These are phyloP conservation scores for Mrakiaceae sp. DNA, from an alignment of 1,284 basidiomycete species.

Conservation along the genomic window DNA sequence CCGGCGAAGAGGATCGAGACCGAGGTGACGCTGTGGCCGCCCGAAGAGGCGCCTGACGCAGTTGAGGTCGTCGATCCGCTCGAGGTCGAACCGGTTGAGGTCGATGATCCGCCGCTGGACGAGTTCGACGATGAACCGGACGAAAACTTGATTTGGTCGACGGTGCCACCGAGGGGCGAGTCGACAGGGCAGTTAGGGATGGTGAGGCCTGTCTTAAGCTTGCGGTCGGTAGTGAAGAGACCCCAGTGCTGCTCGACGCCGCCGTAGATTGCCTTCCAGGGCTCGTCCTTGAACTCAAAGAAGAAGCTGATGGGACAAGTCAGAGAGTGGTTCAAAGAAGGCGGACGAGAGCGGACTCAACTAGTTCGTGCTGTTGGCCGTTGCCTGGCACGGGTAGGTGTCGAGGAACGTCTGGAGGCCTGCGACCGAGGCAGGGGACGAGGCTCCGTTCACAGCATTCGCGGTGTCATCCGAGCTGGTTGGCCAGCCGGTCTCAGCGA, in stretches of 20 bases:
- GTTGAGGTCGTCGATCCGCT: too few species aligned
- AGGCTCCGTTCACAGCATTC: slow-evolving; percentile 44
- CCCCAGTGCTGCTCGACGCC: slow-evolving; percentile 15
- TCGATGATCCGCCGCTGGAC: neutral
- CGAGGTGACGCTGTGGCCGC: too few species aligned
- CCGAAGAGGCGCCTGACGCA: too few species aligned
- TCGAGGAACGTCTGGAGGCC: slow-evolving; percentile 71
- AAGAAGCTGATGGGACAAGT: neutral
- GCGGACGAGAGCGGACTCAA: slow-evolving; percentile 50
- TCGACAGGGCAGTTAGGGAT: neutral
- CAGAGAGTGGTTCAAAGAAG: neutral
- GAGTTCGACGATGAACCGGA: neutral
- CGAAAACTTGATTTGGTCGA: neutral
- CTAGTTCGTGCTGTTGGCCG: slow-evolving; percentile 65
- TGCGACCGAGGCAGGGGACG: slow-evolving; percentile 50
- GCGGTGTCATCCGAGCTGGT: slow-evolving; percentile 36
- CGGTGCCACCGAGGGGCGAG: slow-evolving; percentile 9
- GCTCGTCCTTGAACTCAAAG: slow-evolving; percentile 17
- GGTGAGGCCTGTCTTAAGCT: slow-evolving; percentile 8
- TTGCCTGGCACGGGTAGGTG: slow-evolving; percentile 78
- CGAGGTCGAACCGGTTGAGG: neutral
- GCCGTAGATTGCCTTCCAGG: slow-evolving; percentile 14
- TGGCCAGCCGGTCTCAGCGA: slow-evolving; percentile 92
- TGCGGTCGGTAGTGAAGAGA: slow-evolving; percentile 8
- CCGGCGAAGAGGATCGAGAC: too few species aligned